Evolutionary conservation across 2,329 filamentous ascomycete species (phyloP).

Genomic region (Verticillium zaregamsianum): DNA sequence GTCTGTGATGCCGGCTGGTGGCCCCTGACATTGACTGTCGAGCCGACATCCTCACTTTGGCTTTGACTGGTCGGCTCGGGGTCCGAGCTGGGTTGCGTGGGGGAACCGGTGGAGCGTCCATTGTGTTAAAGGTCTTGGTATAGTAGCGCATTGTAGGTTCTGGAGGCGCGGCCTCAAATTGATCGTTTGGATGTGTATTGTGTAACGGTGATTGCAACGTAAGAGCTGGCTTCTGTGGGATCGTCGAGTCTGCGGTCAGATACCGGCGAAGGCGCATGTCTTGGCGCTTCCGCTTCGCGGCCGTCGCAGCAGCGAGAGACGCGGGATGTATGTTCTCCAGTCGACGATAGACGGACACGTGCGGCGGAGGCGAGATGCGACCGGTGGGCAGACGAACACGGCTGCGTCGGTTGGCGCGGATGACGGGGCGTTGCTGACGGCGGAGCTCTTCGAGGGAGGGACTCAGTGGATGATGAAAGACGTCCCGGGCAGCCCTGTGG

Average conservation of each 20-base stretch:
- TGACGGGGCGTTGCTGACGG: conserved; percentile 23
- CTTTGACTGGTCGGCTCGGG: neutral
- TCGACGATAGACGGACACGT: neutral
- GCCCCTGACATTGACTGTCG: neutral
- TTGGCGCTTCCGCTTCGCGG: neutral
- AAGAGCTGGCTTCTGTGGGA: neutral
- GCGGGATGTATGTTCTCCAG: neutral
- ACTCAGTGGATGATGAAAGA: conserved; percentile 24
- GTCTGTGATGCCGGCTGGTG: neutral
- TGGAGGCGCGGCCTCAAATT: neutral
- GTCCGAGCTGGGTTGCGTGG: neutral
- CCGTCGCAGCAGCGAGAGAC: neutral
- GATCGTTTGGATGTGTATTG: neutral
- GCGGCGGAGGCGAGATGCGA: neutral
- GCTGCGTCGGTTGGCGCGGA: conserved; percentile 22
- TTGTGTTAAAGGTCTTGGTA: neutral
- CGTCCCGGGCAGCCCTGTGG: conserved; percentile 24
- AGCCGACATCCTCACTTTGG: neutral
- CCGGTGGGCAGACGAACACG: conserved; percentile 27
- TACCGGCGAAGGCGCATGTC: neutral
- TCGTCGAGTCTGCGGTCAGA: neutral
- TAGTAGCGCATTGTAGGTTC: neutral
- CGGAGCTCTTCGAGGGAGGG: conserved; percentile 24
- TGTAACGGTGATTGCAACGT: neutral
- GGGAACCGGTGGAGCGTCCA: neutral